A percentile compares a stretch with the other conserved stretches of the same genome.
Conservation (phyloP, 352 stramenopile genomes). For the Globisporangium heterothallicum region DNA sequence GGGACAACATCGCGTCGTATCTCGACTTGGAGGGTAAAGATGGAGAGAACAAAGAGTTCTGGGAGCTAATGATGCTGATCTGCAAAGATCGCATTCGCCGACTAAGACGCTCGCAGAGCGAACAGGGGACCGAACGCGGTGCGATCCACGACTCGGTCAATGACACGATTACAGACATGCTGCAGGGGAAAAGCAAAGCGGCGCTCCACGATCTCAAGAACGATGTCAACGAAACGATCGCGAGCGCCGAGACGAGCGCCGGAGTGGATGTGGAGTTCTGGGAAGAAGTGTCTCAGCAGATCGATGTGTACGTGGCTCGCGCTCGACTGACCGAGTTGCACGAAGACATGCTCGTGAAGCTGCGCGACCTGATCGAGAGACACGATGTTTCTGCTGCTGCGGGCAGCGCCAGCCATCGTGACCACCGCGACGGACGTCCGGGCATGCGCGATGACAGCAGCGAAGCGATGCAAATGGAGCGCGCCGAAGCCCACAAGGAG, state of each 20-base stretch:
- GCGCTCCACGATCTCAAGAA: slow-evolving; percentile 44
- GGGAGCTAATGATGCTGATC: slow-evolving; percentile 75
- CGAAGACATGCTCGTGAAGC: slow-evolving; percentile 91
- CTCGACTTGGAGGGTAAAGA: slow-evolving; percentile 78
- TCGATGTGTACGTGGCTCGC: slow-evolving; percentile 90
- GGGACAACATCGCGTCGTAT: slow-evolving; percentile 88
- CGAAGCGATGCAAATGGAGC: slow-evolving; percentile 63
- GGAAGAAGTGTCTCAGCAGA: slow-evolving; percentile 89
- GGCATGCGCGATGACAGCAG: slow-evolving; percentile 57
- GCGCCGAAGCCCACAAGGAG: slow-evolving; percentile 48
- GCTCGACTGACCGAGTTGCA: slow-evolving; percentile 87
- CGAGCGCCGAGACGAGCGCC: slow-evolving; percentile 33
- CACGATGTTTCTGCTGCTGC: slow-evolving; percentile 27
- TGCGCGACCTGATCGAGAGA: slow-evolving; percentile 73
- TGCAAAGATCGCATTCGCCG: slow-evolving; percentile 70
- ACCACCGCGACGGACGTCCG: slow-evolving; percentile 12
- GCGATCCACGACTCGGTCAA: slow-evolving; percentile 86
- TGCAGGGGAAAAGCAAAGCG: slow-evolving; percentile 66
- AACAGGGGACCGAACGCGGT: slow-evolving; percentile 62
- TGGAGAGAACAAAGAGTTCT: slow-evolving; percentile 79
- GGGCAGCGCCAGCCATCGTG: slow-evolving; percentile 5
- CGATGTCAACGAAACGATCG: slow-evolving; percentile 70
- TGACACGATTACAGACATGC: slow-evolving; percentile 87
- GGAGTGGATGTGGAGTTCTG: slow-evolving; percentile 93
- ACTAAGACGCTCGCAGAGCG: slow-evolving; percentile 49